A percentile compares a stretch with the other conserved stretches of the same genome.
phyloP scores from a whole-genome alignment of 352 stramenopile genomes.

The Globisporangium polare region DNA sequence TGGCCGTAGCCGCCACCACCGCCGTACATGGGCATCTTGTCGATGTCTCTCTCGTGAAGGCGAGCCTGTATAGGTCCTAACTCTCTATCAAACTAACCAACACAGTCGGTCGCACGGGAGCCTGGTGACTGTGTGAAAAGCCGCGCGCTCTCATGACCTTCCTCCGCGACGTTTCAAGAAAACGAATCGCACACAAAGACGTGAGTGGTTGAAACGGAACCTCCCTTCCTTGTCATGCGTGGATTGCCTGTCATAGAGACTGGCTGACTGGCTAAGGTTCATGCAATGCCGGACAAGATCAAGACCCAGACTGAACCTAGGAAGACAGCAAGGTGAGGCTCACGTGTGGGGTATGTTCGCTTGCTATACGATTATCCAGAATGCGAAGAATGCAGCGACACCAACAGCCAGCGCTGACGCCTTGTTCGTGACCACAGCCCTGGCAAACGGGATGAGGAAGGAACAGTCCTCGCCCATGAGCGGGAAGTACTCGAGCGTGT shows the following conservation, averaged over 20 bases:
- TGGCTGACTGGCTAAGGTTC: background rate
- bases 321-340: background rate
- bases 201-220: constrained; percentile 4
- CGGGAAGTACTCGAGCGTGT: constrained; percentile 73
- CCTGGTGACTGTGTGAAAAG: background rate
- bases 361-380: constrained; percentile 9
- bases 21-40: constrained; percentile 27
- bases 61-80: too few species aligned
- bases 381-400: background rate
- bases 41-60: background rate
- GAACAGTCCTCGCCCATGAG: constrained; percentile 85
- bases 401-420: constrained; percentile 4
- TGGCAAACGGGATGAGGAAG: constrained; percentile 68
- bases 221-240: background rate
- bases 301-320: background rate
- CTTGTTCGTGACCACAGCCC: constrained; percentile 12
- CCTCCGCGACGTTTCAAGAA: constrained; percentile 5
- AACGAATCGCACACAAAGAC: background rate
- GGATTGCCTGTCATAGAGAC: background rate
- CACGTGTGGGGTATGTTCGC: background rate
- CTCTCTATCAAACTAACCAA: background rate
- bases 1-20: constrained; percentile 47
- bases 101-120: background rate
- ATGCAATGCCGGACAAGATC: background rate
- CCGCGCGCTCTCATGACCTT: constrained; percentile 1